Base-by-base conservation (phyloP, 176 grass and related monocot species). In the Stipa capillata region DNA sequence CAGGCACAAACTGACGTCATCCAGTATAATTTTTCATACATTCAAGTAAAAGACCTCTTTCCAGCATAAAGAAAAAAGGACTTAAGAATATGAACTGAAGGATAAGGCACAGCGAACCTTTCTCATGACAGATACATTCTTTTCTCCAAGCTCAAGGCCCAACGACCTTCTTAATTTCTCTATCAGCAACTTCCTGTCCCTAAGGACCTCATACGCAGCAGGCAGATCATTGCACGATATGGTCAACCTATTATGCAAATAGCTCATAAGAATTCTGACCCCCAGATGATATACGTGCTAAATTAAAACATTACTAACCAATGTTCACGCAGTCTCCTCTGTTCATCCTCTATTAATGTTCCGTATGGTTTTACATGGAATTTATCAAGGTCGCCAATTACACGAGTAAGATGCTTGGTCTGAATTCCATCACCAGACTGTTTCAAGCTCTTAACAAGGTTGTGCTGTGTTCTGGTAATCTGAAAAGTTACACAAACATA, bases 371-470 rank as follows among this genome's bases (percentile, higher is more conserved):
- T 80, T 13, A 91, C 45, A 63, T 57, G 51, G 43, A 84, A 88
- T 80, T 84, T 85, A 44, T 88, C 67, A 52, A 91, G 82, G n/a
- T 87, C 78, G 21, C 89, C 89, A 68, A 91, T n/a, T n/a, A n/a
- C n/a, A n/a, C n/a, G n/a, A n/a, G n/a, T n/a, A n/a, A n/a, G n/a
- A n/a, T n/a, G n/a, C n/a, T n/a, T n/a, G n/a, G n/a, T n/a, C n/a
- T n/a, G n/a, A n/a, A n/a, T n/a, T n/a, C n/a, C n/a, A n/a, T 88
- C 89, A 37, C 77, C 82, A 79, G 89, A 91, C 54, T 82, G 82
- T 52, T 85, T 91, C 80, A 88, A 71, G 73, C 79, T 82, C 56
- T 87, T 91, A 35, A 91, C 63, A 53, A 85, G 85, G 45, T 85
- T 73, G 54, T 82, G 82, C 41, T 91, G 85, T 73, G 78, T 63